Evolutionary conservation across 1,284 basidiomycete species (phyloP), one percentile per base, ranked within the genome.

Genomic region (Tilletiaria anomala): DNA sequence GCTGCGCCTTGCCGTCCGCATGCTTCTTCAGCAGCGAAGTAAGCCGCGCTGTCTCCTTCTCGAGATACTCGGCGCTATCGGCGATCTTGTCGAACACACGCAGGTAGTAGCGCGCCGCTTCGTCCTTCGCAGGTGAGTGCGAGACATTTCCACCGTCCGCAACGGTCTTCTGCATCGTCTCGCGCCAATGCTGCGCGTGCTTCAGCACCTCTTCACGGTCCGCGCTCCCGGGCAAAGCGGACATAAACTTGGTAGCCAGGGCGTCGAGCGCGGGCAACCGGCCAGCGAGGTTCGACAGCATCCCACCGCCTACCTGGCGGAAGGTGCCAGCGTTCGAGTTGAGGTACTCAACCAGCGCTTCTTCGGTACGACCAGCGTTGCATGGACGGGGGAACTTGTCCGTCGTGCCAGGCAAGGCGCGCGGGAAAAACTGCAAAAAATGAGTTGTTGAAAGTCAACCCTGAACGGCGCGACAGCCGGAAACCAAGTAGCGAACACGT

Each of bases 251-350:
- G 6, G 22, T 20, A 3, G 14, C 24, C 12, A 40, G 23, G 11
- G 4, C 15, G 29, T 40, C 33, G 12, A 40, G 35, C 6, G 79
- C 73, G 18, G 76, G 65, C 43, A 82, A 69, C 47, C 81, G 81
- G 35, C 88, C 88, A 41, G 85, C 87, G 74, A 75, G 58, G 52
- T 82, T 78, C 53, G 76, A 76, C 35, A 93, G 74, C n/a, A 79
- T 76, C 43, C 88, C 87, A 40, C 81, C 80, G 15, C 79, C 73
- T 6, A 35, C 21, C 35, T 80, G 75, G 42, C 87, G 80, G 44
- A 81, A 72, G 12, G 85, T 84, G 18, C 84, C 84, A 56, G 84
- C 87, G 53, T 81, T 76, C 70, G 84, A 76, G 70, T 94, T 94
- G 31, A 73, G 53, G 58, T 68, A 73, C 50, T 68, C 61, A 40